Conservation (phyloP, 176 grass and related monocot species). For the Oryza glaberrima region DNA sequence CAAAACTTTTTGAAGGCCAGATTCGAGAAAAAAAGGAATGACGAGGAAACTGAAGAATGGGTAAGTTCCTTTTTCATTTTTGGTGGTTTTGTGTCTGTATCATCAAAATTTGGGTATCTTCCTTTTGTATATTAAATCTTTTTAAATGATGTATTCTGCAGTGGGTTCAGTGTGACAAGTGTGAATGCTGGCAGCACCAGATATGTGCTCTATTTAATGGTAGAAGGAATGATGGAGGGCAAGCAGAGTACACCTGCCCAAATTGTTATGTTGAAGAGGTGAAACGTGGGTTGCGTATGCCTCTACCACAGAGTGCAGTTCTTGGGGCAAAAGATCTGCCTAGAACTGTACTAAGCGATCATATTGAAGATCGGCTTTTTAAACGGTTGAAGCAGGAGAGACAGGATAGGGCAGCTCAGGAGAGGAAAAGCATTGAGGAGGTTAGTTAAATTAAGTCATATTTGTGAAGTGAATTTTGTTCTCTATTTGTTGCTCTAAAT, state of each 20-base stretch:
- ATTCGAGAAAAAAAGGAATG: slow-evolving; percentile 96
- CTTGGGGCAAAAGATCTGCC: slow-evolving; percentile 99
- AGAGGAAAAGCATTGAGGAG: slow-evolving; percentile 77
- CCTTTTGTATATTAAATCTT: slow-evolving; percentile 40
- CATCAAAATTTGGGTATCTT: slow-evolving; percentile 28
- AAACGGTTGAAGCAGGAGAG: slow-evolving; percentile 79
- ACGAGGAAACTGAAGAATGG: slow-evolving; percentile 99
- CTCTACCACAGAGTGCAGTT: slow-evolving; percentile 95
- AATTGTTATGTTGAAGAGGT: slow-evolving; percentile 92
- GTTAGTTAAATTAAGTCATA: slow-evolving; percentile 46
- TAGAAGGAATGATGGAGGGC: slow-evolving; percentile 93
- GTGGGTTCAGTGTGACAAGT: slow-evolving; percentile 99
- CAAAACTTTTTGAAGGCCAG: slow-evolving; percentile 60
- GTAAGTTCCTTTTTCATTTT: slow-evolving; percentile 55
- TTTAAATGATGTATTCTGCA: slow-evolving; percentile 53
- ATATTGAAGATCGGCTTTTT: slow-evolving; percentile 91
- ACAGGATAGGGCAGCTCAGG: slow-evolving; percentile 71
- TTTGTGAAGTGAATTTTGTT: slow-evolving; percentile 22
- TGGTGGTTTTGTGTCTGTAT: slow-evolving; percentile 6
- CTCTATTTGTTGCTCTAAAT: slow-evolving; percentile 20
- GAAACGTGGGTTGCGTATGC: slow-evolving; percentile 76
- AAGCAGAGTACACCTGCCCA: slow-evolving; percentile 98
- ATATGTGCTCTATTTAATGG: slow-evolving; percentile 98
- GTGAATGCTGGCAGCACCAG: slow-evolving; percentile 99
- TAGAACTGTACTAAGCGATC: slow-evolving; percentile 91